Base-by-base conservation (phyloP, 768 basidiomycete genomes). In the Russula vinacea region DNA sequence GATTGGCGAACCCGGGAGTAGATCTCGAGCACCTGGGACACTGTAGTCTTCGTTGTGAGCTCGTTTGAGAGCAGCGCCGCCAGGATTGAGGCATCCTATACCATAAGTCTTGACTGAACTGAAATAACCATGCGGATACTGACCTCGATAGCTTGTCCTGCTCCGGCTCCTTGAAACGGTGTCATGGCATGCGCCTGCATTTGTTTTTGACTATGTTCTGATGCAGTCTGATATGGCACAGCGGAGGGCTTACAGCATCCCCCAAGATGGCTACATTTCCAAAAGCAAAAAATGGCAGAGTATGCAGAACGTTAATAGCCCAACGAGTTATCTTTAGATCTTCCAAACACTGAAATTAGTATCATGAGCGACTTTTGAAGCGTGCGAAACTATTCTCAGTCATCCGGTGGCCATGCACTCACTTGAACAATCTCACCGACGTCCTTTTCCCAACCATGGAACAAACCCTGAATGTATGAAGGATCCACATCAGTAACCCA, bases 231-330 rank as follows among this genome's bases (percentile, higher is more conserved):
- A 14, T 16, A 22, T 17, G 19, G 26, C 37, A 11, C n/a, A n/a
- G 19, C 32, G 26, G 19, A 33, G 8, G 35, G 39, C 74, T 14
- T 57, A 74, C 74, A 16, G 80, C 77, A 65, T 81, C 79, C 0
- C 80, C 79, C 9, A 81, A 53, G 17, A 81, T 62, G 70, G 75
- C 77, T 75, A 87, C 84, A 11, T 80, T 74, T 19, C 82, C 84
- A n/a, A 77, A 77, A 2, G 81, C 78, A 58, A 79, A 83, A 9
- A 83, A 76, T 0, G 75, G 75, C 24, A 90, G 72, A 6, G 84
- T 81, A 58, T 76, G 78, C 2, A 84, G 75, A 5, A 77, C 80
- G 69, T 88, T 84, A 35, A 90, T 79, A 0, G 85, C 85, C 89
- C 89, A 90, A 42, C 82, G 75, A 26, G 78, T 73, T 32, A 53